Evolutionary conservation across 2,329 filamentous ascomycete species (phyloP), one percentile per base, ranked within the genome.

Genomic region (Trichoderma gracile): DNA sequence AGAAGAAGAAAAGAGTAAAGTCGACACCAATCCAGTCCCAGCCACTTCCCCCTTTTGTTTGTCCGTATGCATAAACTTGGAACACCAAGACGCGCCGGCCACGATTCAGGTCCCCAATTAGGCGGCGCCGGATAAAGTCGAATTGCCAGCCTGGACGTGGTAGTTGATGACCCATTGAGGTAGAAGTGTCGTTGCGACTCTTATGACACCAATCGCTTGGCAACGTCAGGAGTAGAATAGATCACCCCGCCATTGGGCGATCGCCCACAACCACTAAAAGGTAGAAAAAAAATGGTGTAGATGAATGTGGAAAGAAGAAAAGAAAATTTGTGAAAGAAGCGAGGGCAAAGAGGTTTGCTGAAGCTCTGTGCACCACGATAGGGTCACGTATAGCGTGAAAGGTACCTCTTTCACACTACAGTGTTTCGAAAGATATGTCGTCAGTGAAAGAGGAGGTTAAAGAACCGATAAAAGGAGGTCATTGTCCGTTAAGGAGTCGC

Each of bases 201-300:
- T 52, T 43, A 27, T 33, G 47, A 25, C 57, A 38, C 46, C 30
- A 52, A 33, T 14, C 33, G 30, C 52, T 61, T 52, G 57, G 46
- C 47, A 45, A 17, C 57, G 47, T 25, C 57, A 61, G 57, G 57
- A 47, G 57, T 38, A 43, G 6, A 38, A 21, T 12, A 30, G 10
- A 19, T 30, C 49, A 25, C 15, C 38, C 30, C 57, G 38, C 38
- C 38, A 15, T 43, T 52, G 23, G 19, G 47, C 47, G 38, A 52
- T 52, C 23, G 57, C 47, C 52, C 33, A 52, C 33, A 53, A 53
- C 27, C 23, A 61, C 33, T 14, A 33, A 53, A 49, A 19, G n/a
- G 42, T 25, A 43, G 52, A 33, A 52, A 12, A 43, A 43, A 33
- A 52, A 12, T 33, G 23, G 23, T 57, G 45, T 45, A 27, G 17